Percentiles rank a stretch among this genome's conserved stretches.
Evolutionary conservation across 148 eudicot genomes (phyloP).

Genomic region (Rhododendron williamsianum): DNA sequence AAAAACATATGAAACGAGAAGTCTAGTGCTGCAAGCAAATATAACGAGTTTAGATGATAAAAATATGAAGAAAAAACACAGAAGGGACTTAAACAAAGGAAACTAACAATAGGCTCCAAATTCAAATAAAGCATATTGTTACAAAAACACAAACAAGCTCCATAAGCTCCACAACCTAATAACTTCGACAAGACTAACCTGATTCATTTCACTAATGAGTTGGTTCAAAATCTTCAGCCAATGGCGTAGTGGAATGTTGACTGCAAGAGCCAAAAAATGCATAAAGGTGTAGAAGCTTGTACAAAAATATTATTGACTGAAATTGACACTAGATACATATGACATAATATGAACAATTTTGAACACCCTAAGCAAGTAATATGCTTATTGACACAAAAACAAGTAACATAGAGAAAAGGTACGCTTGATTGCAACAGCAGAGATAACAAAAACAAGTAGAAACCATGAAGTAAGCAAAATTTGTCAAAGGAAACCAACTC

Average conservation of each 20-base stretch:
- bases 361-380: neutral
- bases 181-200: constrained; percentile 21
- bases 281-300: neutral
- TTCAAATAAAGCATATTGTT: neutral
- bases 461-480: neutral
- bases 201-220: constrained; percentile 27
- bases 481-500: neutral
- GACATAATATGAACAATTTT: neutral
- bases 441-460: neutral
- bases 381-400: neutral
- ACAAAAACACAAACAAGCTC: constrained; percentile 4
- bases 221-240: constrained; percentile 33
- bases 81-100: neutral
- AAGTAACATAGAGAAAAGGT: neutral
- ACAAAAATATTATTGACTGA: neutral
- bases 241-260: constrained; percentile 23
- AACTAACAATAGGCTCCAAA: neutral
- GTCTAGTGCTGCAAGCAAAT: neutral
- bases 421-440: neutral
- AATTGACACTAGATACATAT: neutral
- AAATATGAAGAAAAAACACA: neutral
- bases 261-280: constrained; percentile 7
- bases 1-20: neutral
- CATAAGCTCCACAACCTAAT: constrained; percentile 7
- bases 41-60: neutral